A percentile compares a stretch with the other conserved stretches of the same genome.
Conservation (phyloP, 352 stramenopile species). For the Globisporangium mamillatum region DNA sequence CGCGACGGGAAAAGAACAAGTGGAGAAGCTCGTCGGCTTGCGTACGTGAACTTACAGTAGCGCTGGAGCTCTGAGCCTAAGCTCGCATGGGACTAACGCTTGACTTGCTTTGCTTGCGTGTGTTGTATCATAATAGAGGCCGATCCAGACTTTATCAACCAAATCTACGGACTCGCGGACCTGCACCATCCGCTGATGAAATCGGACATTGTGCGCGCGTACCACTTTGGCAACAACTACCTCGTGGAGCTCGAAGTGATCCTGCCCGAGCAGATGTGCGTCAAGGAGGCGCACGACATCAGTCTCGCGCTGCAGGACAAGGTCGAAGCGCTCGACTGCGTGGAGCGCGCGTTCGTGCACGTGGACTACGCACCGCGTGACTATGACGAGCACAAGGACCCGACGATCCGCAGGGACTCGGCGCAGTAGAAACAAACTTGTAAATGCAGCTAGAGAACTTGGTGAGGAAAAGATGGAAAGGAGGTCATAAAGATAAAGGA, state of each 20-base stretch:
- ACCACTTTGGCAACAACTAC: slow-evolving; percentile 98
- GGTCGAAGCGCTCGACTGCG: slow-evolving; percentile 93
- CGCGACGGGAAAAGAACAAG: slow-evolving; percentile 94
- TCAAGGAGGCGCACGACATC: slow-evolving; percentile 95
- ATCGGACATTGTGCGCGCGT: slow-evolving; percentile 92
- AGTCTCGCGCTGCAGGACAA: slow-evolving; percentile 95
- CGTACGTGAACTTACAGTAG: slow-evolving; percentile 44
- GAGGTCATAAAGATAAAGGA: too few species aligned
- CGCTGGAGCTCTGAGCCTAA: background rate
- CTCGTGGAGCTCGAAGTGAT: slow-evolving; percentile 87
- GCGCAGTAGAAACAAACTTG: slow-evolving; percentile 1
- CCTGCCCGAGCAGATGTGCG: slow-evolving; percentile 85
- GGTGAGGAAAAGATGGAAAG: too few species aligned
- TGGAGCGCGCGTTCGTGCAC: slow-evolving; percentile 98
- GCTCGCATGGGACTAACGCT: background rate
- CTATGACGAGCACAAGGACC: slow-evolving; percentile 90
- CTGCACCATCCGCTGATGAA: slow-evolving; percentile 87
- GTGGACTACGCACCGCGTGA: slow-evolving; percentile 93
- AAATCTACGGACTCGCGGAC: slow-evolving; percentile 87
- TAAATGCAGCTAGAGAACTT: background rate
- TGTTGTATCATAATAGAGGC: slow-evolving; percentile 49
- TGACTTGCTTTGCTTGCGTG: background rate
- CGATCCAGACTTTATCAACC: slow-evolving; percentile 92
- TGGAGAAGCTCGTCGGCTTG: slow-evolving; percentile 87
- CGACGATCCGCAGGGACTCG: slow-evolving; percentile 51